These are phyloP conservation scores for Striga hermonthica DNA, from an alignment of 305 asterid species.

Conservation along the genomic window DNA sequence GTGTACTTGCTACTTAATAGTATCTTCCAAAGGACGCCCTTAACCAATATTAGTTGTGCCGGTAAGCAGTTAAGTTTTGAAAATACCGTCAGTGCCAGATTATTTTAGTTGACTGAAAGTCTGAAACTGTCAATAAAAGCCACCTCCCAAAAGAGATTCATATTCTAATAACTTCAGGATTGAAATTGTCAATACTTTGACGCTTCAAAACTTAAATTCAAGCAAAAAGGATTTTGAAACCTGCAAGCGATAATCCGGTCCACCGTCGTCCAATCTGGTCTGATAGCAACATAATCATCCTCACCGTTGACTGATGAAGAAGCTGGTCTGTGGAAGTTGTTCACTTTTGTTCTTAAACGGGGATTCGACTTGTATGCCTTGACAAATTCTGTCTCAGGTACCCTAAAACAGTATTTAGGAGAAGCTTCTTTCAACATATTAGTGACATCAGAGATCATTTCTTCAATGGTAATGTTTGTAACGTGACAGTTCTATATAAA, in stretches of 20 bases:
- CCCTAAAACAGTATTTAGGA: constrained; percentile 56
- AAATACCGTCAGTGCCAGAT: neutral
- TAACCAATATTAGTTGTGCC: neutral
- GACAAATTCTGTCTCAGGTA: constrained; percentile 79
- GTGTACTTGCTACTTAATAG: constrained; percentile 6
- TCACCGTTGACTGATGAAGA: constrained; percentile 63
- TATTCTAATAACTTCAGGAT: neutral
- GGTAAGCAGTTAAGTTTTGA: constrained; percentile 24
- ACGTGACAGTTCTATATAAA: neutral
- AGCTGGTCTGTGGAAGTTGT: constrained; percentile 73
- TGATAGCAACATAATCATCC: constrained; percentile 75
- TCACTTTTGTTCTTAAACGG: constrained; percentile 80
- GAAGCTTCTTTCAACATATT: constrained; percentile 21
- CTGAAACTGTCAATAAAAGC: constrained; percentile 19
- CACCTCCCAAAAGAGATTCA: constrained; percentile 2
- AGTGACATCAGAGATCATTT: constrained; percentile 22
- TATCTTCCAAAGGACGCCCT: neutral
- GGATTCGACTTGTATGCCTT: constrained; percentile 89
- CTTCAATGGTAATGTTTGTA: constrained; percentile 17
- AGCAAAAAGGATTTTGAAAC: constrained; percentile 36
- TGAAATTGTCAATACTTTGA: neutral
- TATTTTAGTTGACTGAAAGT: constrained; percentile 11
- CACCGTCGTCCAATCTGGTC: constrained; percentile 94
- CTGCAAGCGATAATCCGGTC: constrained; percentile 90
- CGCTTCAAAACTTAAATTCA: constrained; percentile 12